Conservation (phyloP, 805 yeast genomes). For the Ogataea populi-albae region DNA sequence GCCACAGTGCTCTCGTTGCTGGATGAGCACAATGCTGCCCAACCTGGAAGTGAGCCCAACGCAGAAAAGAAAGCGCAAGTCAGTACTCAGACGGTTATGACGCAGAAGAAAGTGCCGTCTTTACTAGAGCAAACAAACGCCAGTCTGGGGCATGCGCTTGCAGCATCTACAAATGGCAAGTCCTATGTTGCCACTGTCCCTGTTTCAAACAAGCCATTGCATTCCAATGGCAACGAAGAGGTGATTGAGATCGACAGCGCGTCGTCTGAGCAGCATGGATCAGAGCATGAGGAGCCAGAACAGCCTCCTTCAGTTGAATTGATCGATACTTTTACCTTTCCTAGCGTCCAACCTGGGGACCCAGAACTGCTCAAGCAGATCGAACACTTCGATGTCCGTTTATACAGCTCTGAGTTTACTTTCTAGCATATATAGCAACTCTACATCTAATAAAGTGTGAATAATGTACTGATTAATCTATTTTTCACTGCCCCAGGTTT, state of each 20-base stretch:
- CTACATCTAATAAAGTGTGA: neutral
- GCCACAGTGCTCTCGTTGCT: constrained; percentile 22
- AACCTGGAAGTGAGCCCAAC: no score
- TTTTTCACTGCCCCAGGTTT: constrained; percentile 1
- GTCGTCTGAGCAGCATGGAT: no score
- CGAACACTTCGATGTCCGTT: constrained; percentile 11
- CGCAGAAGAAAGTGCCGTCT: no score
- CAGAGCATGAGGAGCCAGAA: no score
- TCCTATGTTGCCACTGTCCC: no score
- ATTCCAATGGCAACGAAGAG: no score
- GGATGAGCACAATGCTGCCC: no score
- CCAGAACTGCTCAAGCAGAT: constrained; percentile 9
- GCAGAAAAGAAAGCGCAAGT: no score
- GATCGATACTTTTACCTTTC: constrained; percentile 24
- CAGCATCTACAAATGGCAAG: no score
- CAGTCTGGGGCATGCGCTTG: no score
- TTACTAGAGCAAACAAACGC: no score
- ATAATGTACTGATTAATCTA: no score
- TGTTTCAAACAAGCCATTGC: neutral
- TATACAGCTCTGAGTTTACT: constrained; percentile 17
- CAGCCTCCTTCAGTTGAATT: constrained; percentile 17
- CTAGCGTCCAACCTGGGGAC: constrained; percentile 17
- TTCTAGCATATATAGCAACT: constrained; percentile 8
- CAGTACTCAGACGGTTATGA: constrained; percentile 5
- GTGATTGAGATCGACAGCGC: constrained; percentile 4